Conservation (phyloP, 2,329 filamentous ascomycete genomes). For the Arthrocladium fulminans region DNA sequence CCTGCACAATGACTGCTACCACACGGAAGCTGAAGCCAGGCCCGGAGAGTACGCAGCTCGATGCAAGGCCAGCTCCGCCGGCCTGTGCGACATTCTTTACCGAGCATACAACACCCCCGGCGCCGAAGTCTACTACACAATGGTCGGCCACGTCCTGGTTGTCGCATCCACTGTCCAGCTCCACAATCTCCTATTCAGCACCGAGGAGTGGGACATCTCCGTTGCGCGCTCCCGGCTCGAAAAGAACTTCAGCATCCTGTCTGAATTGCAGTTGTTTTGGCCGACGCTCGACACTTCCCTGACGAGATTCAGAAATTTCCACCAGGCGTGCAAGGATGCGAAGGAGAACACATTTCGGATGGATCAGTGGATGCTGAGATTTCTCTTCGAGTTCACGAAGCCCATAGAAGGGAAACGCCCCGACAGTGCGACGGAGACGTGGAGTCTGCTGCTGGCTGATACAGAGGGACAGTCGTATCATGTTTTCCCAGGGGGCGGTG, state of each 20-base stretch:
- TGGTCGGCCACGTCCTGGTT: slow-evolving; percentile 41
- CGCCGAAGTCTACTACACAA: slow-evolving; percentile 37
- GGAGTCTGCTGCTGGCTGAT: no score
- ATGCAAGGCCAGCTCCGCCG: slow-evolving; percentile 34
- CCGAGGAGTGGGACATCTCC: slow-evolving; percentile 29
- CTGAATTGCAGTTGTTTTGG: slow-evolving; percentile 35
- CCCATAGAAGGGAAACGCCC: slow-evolving; percentile 16
- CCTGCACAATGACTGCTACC: slow-evolving; percentile 28
- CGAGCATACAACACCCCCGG: slow-evolving; percentile 29
- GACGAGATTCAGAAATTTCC: slow-evolving; percentile 34
- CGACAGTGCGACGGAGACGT: no score
- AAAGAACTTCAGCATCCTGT: slow-evolving; percentile 39
- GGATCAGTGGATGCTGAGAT: slow-evolving; percentile 37
- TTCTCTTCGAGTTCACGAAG: slow-evolving; percentile 22
- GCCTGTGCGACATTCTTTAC: slow-evolving; percentile 36
- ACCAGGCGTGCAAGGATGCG: slow-evolving; percentile 33
- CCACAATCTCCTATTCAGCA: slow-evolving; percentile 38
- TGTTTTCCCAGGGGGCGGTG: no score
- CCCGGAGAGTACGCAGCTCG: slow-evolving; percentile 29
- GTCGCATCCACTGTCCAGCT: slow-evolving; percentile 41
- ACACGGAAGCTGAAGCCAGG: slow-evolving; percentile 10
- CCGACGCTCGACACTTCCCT: slow-evolving; percentile 31
- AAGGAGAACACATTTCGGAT: slow-evolving; percentile 33
- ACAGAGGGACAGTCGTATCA: no score
- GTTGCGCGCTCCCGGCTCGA: slow-evolving; percentile 32